phyloP scores from a whole-genome alignment of 257 asterid species.

The Lycium ferocissimum region DNA sequence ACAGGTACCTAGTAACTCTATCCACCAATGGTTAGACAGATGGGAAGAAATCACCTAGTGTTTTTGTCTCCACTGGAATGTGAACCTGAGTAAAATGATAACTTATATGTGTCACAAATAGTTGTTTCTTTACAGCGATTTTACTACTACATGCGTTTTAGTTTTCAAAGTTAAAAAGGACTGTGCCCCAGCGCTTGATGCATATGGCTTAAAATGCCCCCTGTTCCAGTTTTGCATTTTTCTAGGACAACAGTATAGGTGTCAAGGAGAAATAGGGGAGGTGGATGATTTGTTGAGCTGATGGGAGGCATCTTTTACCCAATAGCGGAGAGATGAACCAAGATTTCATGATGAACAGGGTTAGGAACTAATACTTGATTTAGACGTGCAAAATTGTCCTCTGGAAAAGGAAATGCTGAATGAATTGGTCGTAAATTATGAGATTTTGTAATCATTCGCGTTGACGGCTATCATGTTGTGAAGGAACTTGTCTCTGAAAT shows the following conservation, averaged over 20 bases:
- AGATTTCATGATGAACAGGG: slow-evolving; percentile 7
- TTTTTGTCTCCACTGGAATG: no score
- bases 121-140: not conserved
- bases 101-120: not conserved
- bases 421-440: not conserved
- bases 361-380: not conserved
- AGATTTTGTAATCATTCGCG: slow-evolving; percentile 2
- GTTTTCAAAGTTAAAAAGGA: not conserved
- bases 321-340: not conserved
- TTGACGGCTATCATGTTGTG: not conserved
- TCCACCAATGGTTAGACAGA: no score
- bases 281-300: slow-evolving; percentile 18
- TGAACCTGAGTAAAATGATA: not conserved
- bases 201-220: not conserved
- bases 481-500: not conserved
- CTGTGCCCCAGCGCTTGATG: not conserved
- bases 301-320: not conserved
- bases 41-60: no score
- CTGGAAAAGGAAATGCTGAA: not conserved
- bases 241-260: not conserved
- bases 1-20: no score
- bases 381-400: not conserved
- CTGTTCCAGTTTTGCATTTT: not conserved
- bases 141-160: not conserved
- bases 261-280: not conserved